Evolutionary conservation across 1,139 yeast species (phyloP), one percentile per base, ranked within the genome.

Genomic region (Protomyces inundatus): DNA sequence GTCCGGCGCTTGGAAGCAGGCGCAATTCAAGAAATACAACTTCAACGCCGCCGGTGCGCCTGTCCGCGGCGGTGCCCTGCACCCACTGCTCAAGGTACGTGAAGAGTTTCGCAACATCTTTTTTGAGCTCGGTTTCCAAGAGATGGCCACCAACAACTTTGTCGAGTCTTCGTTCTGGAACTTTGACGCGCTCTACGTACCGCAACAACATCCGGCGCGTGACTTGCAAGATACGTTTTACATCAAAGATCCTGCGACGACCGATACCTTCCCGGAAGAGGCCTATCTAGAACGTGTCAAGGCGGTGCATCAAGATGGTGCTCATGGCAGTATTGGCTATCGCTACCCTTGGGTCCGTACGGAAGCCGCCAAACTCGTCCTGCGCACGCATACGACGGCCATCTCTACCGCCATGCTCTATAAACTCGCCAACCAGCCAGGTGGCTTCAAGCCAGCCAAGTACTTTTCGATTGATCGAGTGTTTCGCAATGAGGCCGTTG

Each of bases 191-290:
- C 82, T 93, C 72, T 93, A 80, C 73, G 99, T 93, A 64, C 99
- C 99, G 65, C 99, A 93, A 80, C 98, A 93, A 79, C 99, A 93
- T 79, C 98, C 99, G 39, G 99, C 99, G 57, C 88, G 99, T 81
- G 99, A 93, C 76, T 82, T 93, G 75, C 99, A 93, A 78, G 98
- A 93, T 77, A 93, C 99, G 65, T 93, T 93, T 80, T 93, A 93
- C 79, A 82, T 95, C 78, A 91, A 90, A 76, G 97, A 93, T 75
- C 99, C 99, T 50, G 80, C 78, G 59, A 79, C 76, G 68, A 96
- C 96, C 61, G 86, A 85, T 67, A 50, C 61, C 46, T 98, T 98
- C 58, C 85, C 84, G 69, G 98, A 93, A 76, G 80, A 81, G 74
- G 77, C 79, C 71, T 93, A 87, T 78, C 83, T 90, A 83, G 81